A percentile compares a stretch with the other conserved stretches of the same genome.
Evolutionary conservation across 306 rosid genomes (phyloP).

Genomic region (Lotus japonicus): DNA sequence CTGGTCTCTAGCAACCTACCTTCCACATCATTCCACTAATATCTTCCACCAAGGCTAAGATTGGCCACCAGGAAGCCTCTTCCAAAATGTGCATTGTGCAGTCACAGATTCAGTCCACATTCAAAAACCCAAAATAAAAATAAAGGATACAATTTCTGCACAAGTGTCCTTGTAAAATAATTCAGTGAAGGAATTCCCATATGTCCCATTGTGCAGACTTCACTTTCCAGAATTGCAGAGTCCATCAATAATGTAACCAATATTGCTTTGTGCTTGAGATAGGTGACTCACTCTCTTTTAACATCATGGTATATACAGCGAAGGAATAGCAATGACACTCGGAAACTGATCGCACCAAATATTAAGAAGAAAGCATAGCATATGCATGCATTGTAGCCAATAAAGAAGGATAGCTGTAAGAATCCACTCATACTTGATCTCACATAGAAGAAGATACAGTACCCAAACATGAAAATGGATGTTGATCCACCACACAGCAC

Average conservation of each 20-base stretch:
- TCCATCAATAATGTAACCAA: neutral
- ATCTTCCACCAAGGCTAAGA: neutral
- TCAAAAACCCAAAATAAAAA: neutral
- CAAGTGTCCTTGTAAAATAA: slow-evolving; percentile 7
- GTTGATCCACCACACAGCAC: slow-evolving; percentile 69
- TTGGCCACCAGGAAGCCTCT: neutral
- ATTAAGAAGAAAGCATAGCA: slow-evolving; percentile 78
- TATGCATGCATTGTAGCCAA: slow-evolving; percentile 78
- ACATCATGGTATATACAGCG: slow-evolving; percentile 52
- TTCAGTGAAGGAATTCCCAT: slow-evolving; percentile 3
- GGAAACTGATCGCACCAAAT: slow-evolving; percentile 68
- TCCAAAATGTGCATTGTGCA: slow-evolving; percentile 1
- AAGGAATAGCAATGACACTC: slow-evolving; percentile 59
- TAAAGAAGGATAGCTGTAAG: slow-evolving; percentile 64
- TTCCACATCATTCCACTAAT: slow-evolving; percentile 2
- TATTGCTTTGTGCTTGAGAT: slow-evolving; percentile 3
- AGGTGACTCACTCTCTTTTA: slow-evolving; percentile 62
- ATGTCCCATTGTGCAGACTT: neutral
- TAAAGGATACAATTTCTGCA: slow-evolving; percentile 8
- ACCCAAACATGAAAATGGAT: slow-evolving; percentile 67
- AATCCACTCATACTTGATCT: slow-evolving; percentile 70
- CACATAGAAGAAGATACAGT: slow-evolving; percentile 56
- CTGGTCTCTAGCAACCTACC: neutral
- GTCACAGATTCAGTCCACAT: slow-evolving; percentile 5
- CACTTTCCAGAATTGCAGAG: slow-evolving; percentile 12